Evolutionary conservation across 2,329 filamentous ascomycete species (phyloP), one percentile per base, ranked within the genome.

Genomic region (Penicillium italicum): DNA sequence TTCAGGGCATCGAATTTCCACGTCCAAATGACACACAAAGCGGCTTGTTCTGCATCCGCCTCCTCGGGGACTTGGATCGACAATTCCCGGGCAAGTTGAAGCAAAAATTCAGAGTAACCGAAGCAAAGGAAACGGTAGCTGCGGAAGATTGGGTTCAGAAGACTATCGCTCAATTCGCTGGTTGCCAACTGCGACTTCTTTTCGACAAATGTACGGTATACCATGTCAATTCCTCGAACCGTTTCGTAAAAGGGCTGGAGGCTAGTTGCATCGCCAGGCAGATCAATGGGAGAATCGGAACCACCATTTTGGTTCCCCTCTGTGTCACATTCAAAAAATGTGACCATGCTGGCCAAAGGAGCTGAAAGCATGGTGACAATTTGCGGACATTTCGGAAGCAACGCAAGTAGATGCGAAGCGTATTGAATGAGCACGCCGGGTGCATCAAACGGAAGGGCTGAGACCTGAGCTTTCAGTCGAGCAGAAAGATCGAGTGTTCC

Each of bases 1-100:
- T 84, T 85, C 49, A 89, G 77, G 1, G 87, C 77, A 41, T 79
- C 78, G 63, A 96, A 85, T 48, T 85, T 86, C 87, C 89, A 95
- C 31, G 75, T 77, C 64, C 82, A 75, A 68, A 66, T 61, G 34
- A 77, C 65, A 12, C 78, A 72, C 24, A 62, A 61, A 6, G 72
- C 60, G 22, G 67, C 62, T 36, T 75, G 70, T 31, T 66, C 62
- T 12, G 51, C 38, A 18, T 49, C 57, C 7, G 63, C 51, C 28
- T 62, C 61, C n/a, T 70, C 66, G 6, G 74, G 71, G 11, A 73
- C 56, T 5, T 69, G 43, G 30, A 76, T 66, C 4, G 68, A 66
- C 26, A 79, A 65, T 52, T 75, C 69, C 16, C 68, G 55, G 9
- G 71, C 67, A 33, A 78, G 63, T 42, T 69, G 65, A 8, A 61